Percentiles rank a stretch among this genome's conserved stretches.
Evolutionary conservation across 495 filamentous ascomycete species (phyloP).

Genomic region (Trichoderma orchidacearum): DNA sequence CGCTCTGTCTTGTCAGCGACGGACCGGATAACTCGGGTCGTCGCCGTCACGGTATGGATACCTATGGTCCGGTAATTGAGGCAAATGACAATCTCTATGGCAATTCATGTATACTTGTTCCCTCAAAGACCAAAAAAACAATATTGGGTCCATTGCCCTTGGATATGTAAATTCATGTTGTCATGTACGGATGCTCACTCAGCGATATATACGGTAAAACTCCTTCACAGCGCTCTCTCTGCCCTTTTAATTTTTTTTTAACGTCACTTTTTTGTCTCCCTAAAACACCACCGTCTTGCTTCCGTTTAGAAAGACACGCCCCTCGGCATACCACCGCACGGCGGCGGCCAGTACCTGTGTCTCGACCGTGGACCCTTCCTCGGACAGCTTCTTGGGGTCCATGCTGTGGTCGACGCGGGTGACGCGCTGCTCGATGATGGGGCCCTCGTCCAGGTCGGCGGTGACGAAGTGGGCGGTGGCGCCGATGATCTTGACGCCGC

Average conservation of each 20-base stretch:
- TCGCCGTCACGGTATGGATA: too few relatives aligned
- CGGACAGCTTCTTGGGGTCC: slow-evolving; percentile 55
- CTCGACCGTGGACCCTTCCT: slow-evolving; percentile 63
- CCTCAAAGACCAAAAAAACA: too few relatives aligned
- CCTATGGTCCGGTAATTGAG: too few relatives aligned
- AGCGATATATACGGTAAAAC: neutral
- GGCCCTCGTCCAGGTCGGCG: slow-evolving; percentile 61
- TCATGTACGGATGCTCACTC: neutral
- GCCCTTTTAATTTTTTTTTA: neutral
- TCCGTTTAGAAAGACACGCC: slow-evolving; percentile 55
- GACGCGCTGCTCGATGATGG: slow-evolving; percentile 68
- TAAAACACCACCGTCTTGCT: slow-evolving; percentile 60
- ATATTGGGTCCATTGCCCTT: too few relatives aligned
- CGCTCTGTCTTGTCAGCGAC: too few relatives aligned
- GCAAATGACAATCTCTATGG: too few relatives aligned
- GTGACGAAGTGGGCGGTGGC: slow-evolving; percentile 69
- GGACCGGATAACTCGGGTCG: too few relatives aligned
- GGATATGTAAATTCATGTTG: too few relatives aligned
- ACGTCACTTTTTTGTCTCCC: too few relatives aligned
- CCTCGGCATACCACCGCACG: slow-evolving; percentile 62
- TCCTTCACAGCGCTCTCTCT: neutral
- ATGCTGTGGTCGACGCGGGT: slow-evolving; percentile 53
- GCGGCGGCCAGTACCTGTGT: slow-evolving; percentile 58
- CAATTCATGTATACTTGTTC: too few relatives aligned
- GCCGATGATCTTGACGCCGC: slow-evolving; percentile 69